These are phyloP conservation scores for Podospora conica DNA, from an alignment of 495 filamentous ascomycete genomes.

Conservation along the genomic window DNA sequence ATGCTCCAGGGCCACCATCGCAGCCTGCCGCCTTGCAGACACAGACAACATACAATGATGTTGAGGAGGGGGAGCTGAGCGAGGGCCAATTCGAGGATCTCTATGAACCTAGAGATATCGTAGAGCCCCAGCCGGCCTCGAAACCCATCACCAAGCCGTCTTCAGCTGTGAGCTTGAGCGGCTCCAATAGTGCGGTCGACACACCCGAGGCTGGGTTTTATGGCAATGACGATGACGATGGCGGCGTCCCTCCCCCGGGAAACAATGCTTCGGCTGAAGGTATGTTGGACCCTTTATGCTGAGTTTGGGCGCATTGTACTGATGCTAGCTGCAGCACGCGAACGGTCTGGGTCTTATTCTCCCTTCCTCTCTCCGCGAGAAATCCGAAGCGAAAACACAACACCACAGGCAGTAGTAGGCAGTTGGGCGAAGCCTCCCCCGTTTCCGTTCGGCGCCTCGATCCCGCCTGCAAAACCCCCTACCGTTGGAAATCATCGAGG, in stretches of 20 bases:
- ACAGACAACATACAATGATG: conserved; percentile 19
- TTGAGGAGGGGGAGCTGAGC: conserved; percentile 72
- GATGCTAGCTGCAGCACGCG: conserved; percentile 26
- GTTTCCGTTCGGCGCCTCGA: neutral
- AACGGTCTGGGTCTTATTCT: conserved; percentile 47
- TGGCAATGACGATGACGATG: conserved; percentile 27
- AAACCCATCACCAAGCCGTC: conserved; percentile 2
- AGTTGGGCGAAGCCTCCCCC: neutral
- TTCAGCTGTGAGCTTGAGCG: conserved; percentile 6
- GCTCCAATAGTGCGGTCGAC: conserved; percentile 19
- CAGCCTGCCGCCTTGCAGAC: conserved; percentile 8
- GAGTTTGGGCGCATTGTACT: neutral
- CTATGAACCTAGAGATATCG: conserved; percentile 33
- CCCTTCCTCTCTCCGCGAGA: conserved; percentile 45
- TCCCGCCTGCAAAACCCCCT: neutral
- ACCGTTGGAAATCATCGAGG: neutral
- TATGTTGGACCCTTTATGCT: neutral
- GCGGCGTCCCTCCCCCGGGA: neutral
- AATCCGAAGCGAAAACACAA: conserved; percentile 26
- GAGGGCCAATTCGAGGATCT: conserved; percentile 53
- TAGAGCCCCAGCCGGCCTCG: conserved; percentile 6
- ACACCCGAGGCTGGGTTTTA: conserved; percentile 28
- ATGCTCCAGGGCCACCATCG: neutral
- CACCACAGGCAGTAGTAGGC: conserved; percentile 5
- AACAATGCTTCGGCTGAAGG: conserved; percentile 6